Base-by-base conservation (phyloP, 495 filamentous ascomycete genomes). In the Lindgomyces ingoldianus region DNA sequence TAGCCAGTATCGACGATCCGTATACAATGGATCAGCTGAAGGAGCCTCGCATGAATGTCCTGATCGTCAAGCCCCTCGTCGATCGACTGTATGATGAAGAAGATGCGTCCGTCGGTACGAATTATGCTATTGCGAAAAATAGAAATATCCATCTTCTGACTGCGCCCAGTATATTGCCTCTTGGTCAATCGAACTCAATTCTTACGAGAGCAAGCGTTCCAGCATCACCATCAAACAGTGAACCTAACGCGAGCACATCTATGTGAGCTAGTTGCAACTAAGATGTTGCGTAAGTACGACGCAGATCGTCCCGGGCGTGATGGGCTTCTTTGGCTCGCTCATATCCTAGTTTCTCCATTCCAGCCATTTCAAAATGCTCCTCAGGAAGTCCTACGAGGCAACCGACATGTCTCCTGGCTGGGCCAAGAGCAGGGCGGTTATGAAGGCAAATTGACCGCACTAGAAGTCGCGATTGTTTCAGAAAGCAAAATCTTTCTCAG, bases 101-200 rank as follows among this genome's bases (percentile, higher is more conserved):
- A 50, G 88, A 91, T 72, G 83, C 89, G 39, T 89, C 87, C 1
- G 81, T 88, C 41, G 78, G 81, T 83, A 74, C 16, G 53, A 18
- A 10, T 11, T 10, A 8, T 11, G 1, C 42, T 6, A 33, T 4
- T 45, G 6, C 14, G 25, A 6, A 33, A 4, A 2, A n/a, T 19
- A 55, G 29, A 4, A 2, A n/a, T 19, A 55, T 42, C 19, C 25
- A 57, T 42, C 36, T 48, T 21, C 52, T 62, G 18, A 63, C 36
- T 10, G 18, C 11, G 1, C 22, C 12, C 65, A 77, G 83, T 87
- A 9, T 91, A 89, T 72, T 89, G 86, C 68, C 79, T 91, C 41
- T 80, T 91, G 10, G 87, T 90, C 57, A 91, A 91, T 70, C 78
- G 86, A 26, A 79, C 82, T 2, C 84, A 88, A 60, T 91, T 91